Base-by-base conservation (phyloP, 2,329 filamentous ascomycete genomes). In the Rugonectria rugulosa region DNA sequence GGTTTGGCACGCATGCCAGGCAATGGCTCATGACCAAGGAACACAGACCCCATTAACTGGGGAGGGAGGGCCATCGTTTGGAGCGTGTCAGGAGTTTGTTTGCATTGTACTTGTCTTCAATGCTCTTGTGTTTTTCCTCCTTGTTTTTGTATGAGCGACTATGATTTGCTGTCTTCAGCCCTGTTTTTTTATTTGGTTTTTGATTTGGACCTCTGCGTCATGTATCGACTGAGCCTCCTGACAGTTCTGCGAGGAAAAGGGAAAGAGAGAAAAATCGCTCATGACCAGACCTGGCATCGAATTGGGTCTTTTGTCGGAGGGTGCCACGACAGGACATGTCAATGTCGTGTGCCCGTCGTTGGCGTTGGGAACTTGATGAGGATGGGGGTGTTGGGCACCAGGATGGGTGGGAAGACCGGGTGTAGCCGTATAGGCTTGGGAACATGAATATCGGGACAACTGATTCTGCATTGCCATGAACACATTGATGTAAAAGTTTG, bases 11-110 rank as follows among this genome's bases (percentile, higher is more conserved):
- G 43, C 42, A 51, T 59, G 41, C 55, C 53, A 47, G 46, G 37
- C 57, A 51, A 50, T 50, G 49, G 57, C 52, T 56, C 44, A 45
- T 61, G 53, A 45, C 59, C 40, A 37, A 51, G 31, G 48, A 63
- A 57, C 47, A 64, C 45, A 56, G 57, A 46, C 62, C 64, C 50
- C 42, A n/a, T 37, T 51, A 41, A 27, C 57, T 29, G 47, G 59
- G 58, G 62, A 62, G 53, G 54, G 61, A 40, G 64, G 53, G 63
- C 49, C 57, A 56, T 51, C 43, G 53, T 60, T 57, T 56, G 51
- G 53, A 65, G 63, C 58, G 61, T 61, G 61, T 56, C 62, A 57
- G 65, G 65, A 65, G 66, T 68, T 66, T 64, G 48, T 47, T 41
- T 44, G 36, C 44, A 32, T 44, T 48, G 41, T 52, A 61, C 59